These are phyloP conservation scores for Endotrypanum monterogeii DNA, from an alignment of 208 protist species.

Conservation along the genomic window DNA sequence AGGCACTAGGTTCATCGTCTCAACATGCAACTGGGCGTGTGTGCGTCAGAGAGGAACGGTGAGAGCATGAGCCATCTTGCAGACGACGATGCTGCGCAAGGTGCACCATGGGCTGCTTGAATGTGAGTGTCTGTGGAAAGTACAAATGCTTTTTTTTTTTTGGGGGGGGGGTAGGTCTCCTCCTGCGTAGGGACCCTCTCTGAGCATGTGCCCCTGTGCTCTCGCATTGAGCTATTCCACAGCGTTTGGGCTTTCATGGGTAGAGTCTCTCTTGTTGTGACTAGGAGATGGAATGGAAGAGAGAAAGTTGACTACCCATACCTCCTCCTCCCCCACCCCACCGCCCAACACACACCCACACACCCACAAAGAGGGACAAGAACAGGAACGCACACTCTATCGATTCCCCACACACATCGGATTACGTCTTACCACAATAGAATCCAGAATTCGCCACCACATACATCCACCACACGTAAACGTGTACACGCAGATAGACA, in stretches of 20 bases:
- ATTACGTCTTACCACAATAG: neutral
- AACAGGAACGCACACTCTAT: neutral
- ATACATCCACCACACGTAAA: neutral
- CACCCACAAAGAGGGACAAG: too few species aligned
- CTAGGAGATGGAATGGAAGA: neutral
- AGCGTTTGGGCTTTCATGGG: neutral
- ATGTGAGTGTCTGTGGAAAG: neutral
- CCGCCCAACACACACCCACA: neutral
- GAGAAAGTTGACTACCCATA: neutral
- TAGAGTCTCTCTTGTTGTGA: neutral
- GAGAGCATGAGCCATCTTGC: neutral
- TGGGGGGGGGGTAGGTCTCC: too few species aligned
- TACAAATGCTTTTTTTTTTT: too few species aligned
- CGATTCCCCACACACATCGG: neutral
- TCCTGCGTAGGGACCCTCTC: neutral
- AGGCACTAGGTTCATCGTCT: neutral
- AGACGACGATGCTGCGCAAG: neutral
- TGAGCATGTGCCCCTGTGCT: neutral
- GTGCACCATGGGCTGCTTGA: neutral
- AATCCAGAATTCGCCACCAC: neutral
- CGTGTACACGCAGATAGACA: neutral
- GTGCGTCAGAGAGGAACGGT: neutral
- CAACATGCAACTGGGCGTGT: neutral
- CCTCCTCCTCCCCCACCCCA: neutral
- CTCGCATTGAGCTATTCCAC: neutral